A percentile compares a stretch with the other conserved stretches of the same genome.
Evolutionary conservation across 768 basidiomycete genomes (phyloP).

Genomic region (Amanita subjunquillea): DNA sequence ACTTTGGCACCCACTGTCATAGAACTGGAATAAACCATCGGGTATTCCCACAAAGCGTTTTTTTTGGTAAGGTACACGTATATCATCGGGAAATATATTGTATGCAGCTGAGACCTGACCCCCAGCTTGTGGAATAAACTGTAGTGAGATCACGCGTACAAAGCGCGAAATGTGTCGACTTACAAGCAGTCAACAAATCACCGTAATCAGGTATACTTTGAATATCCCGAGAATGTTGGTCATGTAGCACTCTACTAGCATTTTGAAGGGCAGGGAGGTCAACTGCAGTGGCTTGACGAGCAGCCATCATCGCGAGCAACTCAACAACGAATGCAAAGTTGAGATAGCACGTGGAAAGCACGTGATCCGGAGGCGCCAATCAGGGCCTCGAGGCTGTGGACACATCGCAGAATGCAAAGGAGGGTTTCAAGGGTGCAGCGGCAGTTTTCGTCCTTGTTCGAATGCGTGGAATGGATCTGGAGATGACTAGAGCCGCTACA

Average conservation of each 20-base stretch:
- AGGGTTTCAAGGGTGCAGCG: background rate
- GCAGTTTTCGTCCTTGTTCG: background rate
- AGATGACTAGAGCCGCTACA: background rate
- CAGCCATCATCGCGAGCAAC: constrained; percentile 4
- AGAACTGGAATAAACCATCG: constrained; percentile 69
- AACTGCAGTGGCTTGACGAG: constrained; percentile 25
- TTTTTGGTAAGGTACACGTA: constrained; percentile 73
- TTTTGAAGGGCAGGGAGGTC: constrained; percentile 55
- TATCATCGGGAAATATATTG: constrained; percentile 68
- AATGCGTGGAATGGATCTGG: background rate
- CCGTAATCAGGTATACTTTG: constrained; percentile 69
- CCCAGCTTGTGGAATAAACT: constrained; percentile 31
- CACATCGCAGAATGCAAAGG: background rate
- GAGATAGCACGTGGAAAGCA: constrained; percentile 2
- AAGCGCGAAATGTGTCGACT: constrained; percentile 14
- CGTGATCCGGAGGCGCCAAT: background rate
- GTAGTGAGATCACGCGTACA: constrained; percentile 5
- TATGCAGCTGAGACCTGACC: constrained; percentile 68
- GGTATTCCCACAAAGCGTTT: constrained; percentile 68
- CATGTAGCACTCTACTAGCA: constrained; percentile 58
- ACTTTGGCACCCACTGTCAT: constrained; percentile 46
- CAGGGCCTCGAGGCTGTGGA: background rate
- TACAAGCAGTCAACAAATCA: constrained; percentile 55
- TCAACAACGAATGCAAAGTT: background rate
- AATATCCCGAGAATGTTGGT: constrained; percentile 62